Percentiles rank a stretch among this genome's conserved stretches.
phyloP scores from a whole-genome alignment of 345 rosid genomes.

The Cochlearia excelsa region DNA sequence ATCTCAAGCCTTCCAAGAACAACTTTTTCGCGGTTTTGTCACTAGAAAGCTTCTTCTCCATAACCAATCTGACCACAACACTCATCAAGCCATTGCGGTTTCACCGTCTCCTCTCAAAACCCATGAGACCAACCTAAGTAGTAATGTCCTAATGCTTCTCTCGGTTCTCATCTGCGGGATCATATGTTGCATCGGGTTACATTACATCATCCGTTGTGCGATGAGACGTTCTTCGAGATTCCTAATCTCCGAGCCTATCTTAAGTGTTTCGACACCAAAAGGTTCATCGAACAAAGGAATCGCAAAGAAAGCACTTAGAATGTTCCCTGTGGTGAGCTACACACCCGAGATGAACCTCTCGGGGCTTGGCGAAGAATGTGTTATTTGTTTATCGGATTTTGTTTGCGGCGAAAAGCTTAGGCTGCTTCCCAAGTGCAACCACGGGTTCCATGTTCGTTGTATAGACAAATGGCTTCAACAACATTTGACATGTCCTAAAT shows the following conservation, averaged over 20 bases:
- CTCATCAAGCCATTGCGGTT: slow-evolving; percentile 18
- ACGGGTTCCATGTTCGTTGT: slow-evolving; percentile 62
- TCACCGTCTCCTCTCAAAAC: slow-evolving; percentile 30
- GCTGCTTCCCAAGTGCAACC: slow-evolving; percentile 50
- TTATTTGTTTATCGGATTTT: slow-evolving; percentile 53
- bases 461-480: slow-evolving; percentile 66
- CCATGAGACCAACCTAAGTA: slow-evolving; percentile 33
- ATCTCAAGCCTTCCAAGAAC: slow-evolving; percentile 31
- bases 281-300: slow-evolving; percentile 40
- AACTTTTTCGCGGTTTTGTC: slow-evolving; percentile 22
- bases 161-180: slow-evolving; percentile 50
- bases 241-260: slow-evolving; percentile 32
- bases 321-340: slow-evolving; percentile 49
- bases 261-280: slow-evolving; percentile 16
- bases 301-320: slow-evolving; percentile 40
- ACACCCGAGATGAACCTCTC: slow-evolving; percentile 38
- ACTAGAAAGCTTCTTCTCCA: slow-evolving; percentile 41
- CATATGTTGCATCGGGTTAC: slow-evolving; percentile 46
- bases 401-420: slow-evolving; percentile 42
- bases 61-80: slow-evolving; percentile 30
- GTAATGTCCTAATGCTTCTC: slow-evolving; percentile 47
- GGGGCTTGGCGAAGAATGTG: slow-evolving; percentile 52
- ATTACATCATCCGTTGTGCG: slow-evolving; percentile 47
- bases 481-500: slow-evolving; percentile 63
- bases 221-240: slow-evolving; percentile 41